phyloP scores from a whole-genome alignment of 805 yeast species.

The Scheffersomyces spartinae region DNA sequence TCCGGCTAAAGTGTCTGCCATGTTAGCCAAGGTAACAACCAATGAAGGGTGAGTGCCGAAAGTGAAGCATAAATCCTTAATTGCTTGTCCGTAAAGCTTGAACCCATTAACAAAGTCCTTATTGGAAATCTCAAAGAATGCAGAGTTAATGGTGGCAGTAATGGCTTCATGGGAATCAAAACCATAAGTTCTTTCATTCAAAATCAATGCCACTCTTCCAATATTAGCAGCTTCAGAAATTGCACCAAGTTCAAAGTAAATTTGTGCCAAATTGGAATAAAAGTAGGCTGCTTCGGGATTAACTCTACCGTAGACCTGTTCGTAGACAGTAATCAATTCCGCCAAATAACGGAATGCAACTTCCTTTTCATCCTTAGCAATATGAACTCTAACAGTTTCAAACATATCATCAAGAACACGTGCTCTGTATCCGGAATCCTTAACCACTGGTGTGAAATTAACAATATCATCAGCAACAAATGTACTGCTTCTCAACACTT shows the following conservation, averaged over 20 bases:
- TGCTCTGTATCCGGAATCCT: constrained; percentile 58
- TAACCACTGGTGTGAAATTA: constrained; percentile 63
- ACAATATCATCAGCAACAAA: constrained; percentile 52
- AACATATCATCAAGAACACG: constrained; percentile 64
- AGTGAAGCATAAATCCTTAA: constrained; percentile 45
- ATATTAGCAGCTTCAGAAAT: constrained; percentile 47
- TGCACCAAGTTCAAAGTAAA: constrained; percentile 50
- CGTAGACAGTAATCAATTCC: constrained; percentile 64
- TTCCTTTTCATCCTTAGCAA: constrained; percentile 31
- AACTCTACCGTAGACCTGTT: constrained; percentile 73
- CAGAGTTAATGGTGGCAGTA: constrained; percentile 62
- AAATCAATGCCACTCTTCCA: constrained; percentile 56
- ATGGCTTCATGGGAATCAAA: constrained; percentile 69
- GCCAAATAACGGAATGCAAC: constrained; percentile 52
- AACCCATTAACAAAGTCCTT: constrained; percentile 51
- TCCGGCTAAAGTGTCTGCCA: constrained; percentile 48
- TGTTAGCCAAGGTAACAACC: constrained; percentile 49
- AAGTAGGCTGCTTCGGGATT: constrained; percentile 71
- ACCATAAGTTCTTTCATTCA: constrained; percentile 75
- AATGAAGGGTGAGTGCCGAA: constrained; percentile 63
- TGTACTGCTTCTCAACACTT: constrained; percentile 24
- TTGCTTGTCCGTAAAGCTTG: constrained; percentile 47
- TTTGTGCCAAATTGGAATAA: constrained; percentile 52
- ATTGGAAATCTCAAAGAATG: constrained; percentile 54
- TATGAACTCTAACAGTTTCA: constrained; percentile 43